Evolutionary conservation across 257 asterid genomes (phyloP).

Genomic region (Jacaranda mimosifolia): DNA sequence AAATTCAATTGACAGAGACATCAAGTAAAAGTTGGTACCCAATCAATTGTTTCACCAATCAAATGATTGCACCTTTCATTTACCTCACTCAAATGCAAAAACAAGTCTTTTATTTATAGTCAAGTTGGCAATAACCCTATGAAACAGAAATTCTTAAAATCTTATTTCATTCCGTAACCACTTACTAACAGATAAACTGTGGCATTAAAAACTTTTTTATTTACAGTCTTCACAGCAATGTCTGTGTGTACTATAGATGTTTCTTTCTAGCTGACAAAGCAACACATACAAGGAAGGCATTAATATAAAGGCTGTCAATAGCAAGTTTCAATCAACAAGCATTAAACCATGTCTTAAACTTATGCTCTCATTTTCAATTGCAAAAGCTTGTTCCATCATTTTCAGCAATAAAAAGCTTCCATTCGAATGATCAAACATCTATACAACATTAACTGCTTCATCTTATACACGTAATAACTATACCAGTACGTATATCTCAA

Average conservation of each 20-base stretch:
- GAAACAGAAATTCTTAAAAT: neutral
- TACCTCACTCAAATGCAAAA: conserved; percentile 13
- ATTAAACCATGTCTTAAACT: conserved; percentile 9
- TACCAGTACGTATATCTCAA: neutral
- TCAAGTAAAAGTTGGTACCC: neutral
- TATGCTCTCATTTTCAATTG: conserved; percentile 11
- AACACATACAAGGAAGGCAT: conserved; percentile 20
- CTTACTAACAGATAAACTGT: neutral
- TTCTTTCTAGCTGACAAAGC: conserved; percentile 8
- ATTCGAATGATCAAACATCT: conserved; percentile 7
- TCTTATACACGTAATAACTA: conserved; percentile 2
- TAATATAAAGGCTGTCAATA: conserved; percentile 21
- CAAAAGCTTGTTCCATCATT: neutral
- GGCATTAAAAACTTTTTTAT: neutral
- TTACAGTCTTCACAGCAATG: neutral
- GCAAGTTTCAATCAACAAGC: conserved; percentile 15
- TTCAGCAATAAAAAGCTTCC: conserved; percentile 19
- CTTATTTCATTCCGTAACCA: neutral
- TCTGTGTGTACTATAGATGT: neutral
- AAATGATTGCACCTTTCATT: conserved; percentile 27
- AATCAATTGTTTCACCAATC: neutral
- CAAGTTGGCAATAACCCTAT: conserved; percentile 12
- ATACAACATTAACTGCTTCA: conserved; percentile 12
- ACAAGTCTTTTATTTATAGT: neutral
- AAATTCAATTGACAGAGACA: conserved; percentile 7